phyloP scores from a whole-genome alignment of 495 filamentous ascomycete species.

The Apiosordaria backusii region DNA sequence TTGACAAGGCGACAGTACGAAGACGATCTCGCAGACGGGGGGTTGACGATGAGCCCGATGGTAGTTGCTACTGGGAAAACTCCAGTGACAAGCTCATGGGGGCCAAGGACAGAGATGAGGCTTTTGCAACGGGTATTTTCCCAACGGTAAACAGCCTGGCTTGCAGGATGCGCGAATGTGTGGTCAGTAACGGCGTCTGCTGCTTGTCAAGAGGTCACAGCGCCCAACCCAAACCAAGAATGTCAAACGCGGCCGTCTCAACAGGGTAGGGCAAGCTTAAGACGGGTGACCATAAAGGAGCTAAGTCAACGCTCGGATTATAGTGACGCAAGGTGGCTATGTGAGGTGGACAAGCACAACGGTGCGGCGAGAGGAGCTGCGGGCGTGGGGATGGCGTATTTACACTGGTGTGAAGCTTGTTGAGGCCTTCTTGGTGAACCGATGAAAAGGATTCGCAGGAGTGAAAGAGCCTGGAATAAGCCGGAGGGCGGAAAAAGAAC shows the following conservation, averaged over 20 bases:
- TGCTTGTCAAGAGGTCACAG: neutral
- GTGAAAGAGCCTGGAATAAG: neutral
- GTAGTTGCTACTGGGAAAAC: neutral
- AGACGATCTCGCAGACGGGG: neutral
- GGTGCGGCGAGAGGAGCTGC: neutral
- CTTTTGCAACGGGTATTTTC: neutral
- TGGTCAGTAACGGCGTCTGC: neutral
- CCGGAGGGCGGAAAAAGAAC: neutral
- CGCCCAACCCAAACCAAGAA: neutral
- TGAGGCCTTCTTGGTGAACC: neutral
- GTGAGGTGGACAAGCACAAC: neutral
- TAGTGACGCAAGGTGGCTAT: constrained; percentile 7
- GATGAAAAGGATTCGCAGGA: neutral
- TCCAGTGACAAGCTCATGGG: constrained; percentile 7
- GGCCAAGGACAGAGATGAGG: neutral
- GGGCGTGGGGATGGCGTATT: neutral
- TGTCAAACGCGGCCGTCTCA: neutral
- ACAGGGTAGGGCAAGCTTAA: neutral
- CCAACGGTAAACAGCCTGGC: neutral
- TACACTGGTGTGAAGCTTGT: neutral
- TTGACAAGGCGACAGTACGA: neutral
- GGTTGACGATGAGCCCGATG: neutral
- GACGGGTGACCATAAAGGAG: neutral
- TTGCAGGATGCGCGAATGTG: neutral
- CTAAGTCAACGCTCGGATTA: neutral